Base-by-base conservation (phyloP, 2,329 filamentous ascomycete species). In the Cryphonectria nitschkei region DNA sequence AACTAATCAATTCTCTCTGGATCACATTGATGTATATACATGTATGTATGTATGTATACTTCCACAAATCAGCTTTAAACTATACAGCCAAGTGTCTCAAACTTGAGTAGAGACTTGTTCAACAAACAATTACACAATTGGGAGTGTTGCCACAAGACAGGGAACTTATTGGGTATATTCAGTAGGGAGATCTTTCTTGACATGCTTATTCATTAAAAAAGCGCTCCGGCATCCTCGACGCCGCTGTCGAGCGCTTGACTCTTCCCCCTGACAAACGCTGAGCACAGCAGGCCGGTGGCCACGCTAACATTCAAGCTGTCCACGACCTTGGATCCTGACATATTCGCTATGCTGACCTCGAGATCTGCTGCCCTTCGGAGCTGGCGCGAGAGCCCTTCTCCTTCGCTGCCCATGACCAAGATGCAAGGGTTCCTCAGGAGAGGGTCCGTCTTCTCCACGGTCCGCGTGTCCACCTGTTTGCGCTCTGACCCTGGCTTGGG, bases 291-390 rank as follows among this genome's bases (percentile, higher is more conserved):
- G 0, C 89, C 94, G 8, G 93, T 89, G 1, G 96, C 95, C 29
- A 97, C 95, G 77, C 93, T 94, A 54, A 98, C 96, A 78, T 99
- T 98, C 79, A 99, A 82, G 79, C 94, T 97, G 80, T 98, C 95
- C 2, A 99, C 89, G 78, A 75, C 89, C 79, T 76, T 84, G 73
- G 77, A 82, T 58, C 80, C 86, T 74, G 74, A 82, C 79, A 79
- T 87, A 79, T 79, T 87, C 74, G 86, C 86, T 68, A 99, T 93
- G 8, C 90, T 88, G 5, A 91, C 76, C 75, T 90, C 85, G 41
- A 84, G 84, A 74, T 97, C 89, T 0, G 93, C 91, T 70, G 88
- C 85, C 58, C 86, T 88, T 75, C 88, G 88, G 72, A 96, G 81
- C 70, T 86, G 84, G 67, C 84, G 83, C n/a, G 87, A 84, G 62